Percentiles rank a stretch among this genome's conserved stretches.
Conservation (phyloP, 2,329 filamentous ascomycete species). For the Pestalotiopsis sp. region DNA sequence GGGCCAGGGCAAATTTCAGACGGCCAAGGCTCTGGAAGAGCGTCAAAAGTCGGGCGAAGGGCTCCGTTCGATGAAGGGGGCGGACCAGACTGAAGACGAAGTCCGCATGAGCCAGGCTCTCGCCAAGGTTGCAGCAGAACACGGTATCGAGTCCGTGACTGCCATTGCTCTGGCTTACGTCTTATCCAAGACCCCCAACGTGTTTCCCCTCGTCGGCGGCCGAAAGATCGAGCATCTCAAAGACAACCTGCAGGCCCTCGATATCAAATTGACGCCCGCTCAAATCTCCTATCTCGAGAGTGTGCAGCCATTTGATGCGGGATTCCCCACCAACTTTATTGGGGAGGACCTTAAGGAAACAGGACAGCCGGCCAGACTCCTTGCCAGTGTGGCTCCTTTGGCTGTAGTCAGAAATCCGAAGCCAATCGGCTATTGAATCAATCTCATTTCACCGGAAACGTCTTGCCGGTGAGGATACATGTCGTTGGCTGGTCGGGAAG, state of each 20-base stretch:
- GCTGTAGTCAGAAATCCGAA: not conserved
- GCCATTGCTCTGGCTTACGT: conserved; percentile 58
- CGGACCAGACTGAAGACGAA: conserved; percentile 48
- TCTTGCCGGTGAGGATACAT: too few species aligned
- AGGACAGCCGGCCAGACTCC: not conserved
- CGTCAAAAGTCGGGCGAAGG: conserved; percentile 37
- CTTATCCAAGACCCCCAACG: conserved; percentile 47
- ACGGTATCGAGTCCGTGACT: conserved; percentile 56
- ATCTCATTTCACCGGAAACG: too few species aligned
- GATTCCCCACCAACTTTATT: not conserved
- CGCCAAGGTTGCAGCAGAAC: conserved; percentile 56
- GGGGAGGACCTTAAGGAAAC: not conserved
- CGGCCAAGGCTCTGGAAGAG: conserved; percentile 27
- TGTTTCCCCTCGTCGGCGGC: conserved; percentile 54
- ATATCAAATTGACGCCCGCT: conserved; percentile 33
- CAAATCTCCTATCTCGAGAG: not conserved
- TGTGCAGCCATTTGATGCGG: not conserved
- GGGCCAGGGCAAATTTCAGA: conserved; percentile 51
- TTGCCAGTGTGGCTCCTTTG: not conserved
- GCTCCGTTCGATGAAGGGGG: conserved; percentile 27
- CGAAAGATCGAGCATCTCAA: conserved; percentile 52
- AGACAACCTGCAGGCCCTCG: conserved; percentile 39
- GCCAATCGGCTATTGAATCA: not conserved
- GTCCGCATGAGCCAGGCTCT: conserved; percentile 59
- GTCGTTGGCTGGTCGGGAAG: too few species aligned